phyloP scores from a whole-genome alignment of 2,329 filamentous ascomycete genomes.

The Knoxdaviesia proteae region DNA sequence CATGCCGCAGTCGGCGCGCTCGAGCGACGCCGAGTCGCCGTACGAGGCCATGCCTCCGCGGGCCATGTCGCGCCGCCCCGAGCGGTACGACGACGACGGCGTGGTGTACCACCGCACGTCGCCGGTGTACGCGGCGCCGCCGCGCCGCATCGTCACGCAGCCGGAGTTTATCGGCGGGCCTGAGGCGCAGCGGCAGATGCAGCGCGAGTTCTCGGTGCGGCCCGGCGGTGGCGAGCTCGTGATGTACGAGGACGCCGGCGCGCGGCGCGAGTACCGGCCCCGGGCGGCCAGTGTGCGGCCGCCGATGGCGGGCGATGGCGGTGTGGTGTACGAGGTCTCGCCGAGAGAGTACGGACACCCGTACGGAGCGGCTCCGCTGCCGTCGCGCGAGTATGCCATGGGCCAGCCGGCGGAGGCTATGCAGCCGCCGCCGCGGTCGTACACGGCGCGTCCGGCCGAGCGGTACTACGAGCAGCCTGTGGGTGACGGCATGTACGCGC shows the following conservation, averaged over 20 bases:
- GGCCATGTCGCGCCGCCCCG: slow-evolving; percentile 27
- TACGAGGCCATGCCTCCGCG: slow-evolving; percentile 44
- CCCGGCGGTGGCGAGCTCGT: no score
- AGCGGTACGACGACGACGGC: slow-evolving; percentile 25
- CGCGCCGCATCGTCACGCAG: slow-evolving; percentile 39
- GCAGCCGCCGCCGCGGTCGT: slow-evolving; percentile 14
- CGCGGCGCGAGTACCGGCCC: slow-evolving; percentile 19
- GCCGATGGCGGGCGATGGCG: background rate
- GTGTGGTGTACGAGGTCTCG: background rate
- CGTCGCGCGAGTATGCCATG: slow-evolving; percentile 1
- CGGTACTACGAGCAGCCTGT: slow-evolving; percentile 20
- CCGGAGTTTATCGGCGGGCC: slow-evolving; percentile 25
- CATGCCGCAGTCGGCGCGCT: slow-evolving; percentile 23
- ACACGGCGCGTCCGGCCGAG: slow-evolving; percentile 21
- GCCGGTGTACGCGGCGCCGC: slow-evolving; percentile 22
- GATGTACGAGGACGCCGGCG: no score
- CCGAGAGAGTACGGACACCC: background rate
- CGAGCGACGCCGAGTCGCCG: slow-evolving; percentile 31
- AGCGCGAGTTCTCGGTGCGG: slow-evolving; percentile 5
- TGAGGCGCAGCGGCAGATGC: slow-evolving; percentile 9
- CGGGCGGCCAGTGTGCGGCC: background rate
- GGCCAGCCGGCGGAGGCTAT: slow-evolving; percentile 4
- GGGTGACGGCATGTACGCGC: background rate
- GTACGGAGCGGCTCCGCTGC: background rate
- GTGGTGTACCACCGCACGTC: slow-evolving; percentile 28